Evolutionary conservation across 192 early-diverging fungal species (phyloP), one percentile per base, ranked within the genome.

Genomic region (Coemansia reversa): DNA sequence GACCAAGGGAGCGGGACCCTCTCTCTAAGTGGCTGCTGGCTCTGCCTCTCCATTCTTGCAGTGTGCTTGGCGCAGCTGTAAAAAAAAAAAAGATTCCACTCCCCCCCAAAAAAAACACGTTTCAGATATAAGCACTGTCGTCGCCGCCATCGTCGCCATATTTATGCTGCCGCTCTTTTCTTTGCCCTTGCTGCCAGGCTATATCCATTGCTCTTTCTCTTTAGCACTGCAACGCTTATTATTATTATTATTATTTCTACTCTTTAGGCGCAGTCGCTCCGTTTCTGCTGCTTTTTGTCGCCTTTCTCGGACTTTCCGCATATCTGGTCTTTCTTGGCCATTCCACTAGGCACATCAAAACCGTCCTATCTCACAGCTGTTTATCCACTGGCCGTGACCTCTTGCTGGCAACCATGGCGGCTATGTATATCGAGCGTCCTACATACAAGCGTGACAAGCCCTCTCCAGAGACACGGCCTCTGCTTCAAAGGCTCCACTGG

Each of bases 401-500:
- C 3, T 12, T 22, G 22, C 20, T 30, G 51, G 59, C 59, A 61
- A 51, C 72, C 60, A 74, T 67, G 65, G 56, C 56, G 29, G 66
- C 49, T 54, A 69, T 69, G 62, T 69, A 70, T 25, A 74, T 79
- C 24, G 76, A 79, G 67, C 68, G 78, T 42, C 78, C 78, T 8
- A 75, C 78, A 16, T 81, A 75, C 63, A 74, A 74, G 66, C 65
- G 66, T 55, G 72, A 70, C 39, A 81, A 81, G 62, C 29, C 25
- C 25, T 60, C 72, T 18, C 53, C 60, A 2, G 82, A 83, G 56
- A 73, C 70, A 55, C 76, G 70, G 42, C 74, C 82, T 2, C 61
- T 83, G 20, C 51, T 66, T 23, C 56, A 87, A 65, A 71, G 81
- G 22, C 66, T 91, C 58, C 86, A 91, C 75, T 92, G 90, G 88